Evolutionary conservation across 192 early-diverging fungal species (phyloP).

Genomic region (Piromyces finnis): DNA sequence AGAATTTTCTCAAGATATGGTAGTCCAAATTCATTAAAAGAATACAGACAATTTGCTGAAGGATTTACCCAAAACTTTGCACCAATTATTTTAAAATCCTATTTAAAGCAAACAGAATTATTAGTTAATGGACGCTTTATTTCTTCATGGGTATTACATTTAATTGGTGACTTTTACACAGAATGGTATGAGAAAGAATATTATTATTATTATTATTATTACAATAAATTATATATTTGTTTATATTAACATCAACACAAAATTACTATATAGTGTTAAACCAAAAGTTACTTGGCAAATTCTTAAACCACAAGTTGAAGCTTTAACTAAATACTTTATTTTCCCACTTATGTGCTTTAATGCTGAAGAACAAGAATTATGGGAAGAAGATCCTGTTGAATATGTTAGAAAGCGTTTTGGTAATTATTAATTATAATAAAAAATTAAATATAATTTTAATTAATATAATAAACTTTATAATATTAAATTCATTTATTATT

Average conservation of each 20-base stretch:
- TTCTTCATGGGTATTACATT: slow-evolving; percentile 45
- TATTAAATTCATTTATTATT: slow-evolving; percentile 5
- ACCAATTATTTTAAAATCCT: slow-evolving; percentile 71
- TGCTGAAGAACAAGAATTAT: slow-evolving; percentile 65
- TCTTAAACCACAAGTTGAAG: slow-evolving; percentile 65
- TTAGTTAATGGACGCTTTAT: slow-evolving; percentile 58
- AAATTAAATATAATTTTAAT: too few relatives aligned
- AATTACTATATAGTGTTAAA: slow-evolving; percentile 49
- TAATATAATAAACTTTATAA: too few relatives aligned
- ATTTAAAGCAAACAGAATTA: slow-evolving; percentile 63
- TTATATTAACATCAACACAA: too few relatives aligned
- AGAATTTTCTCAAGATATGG: slow-evolving; percentile 43
- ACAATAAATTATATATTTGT: too few relatives aligned
- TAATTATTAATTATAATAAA: background rate
- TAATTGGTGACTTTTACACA: slow-evolving; percentile 55
- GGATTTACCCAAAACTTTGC: slow-evolving; percentile 78
- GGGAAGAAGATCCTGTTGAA: slow-evolving; percentile 85
- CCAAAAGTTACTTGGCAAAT: slow-evolving; percentile 79
- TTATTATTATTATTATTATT: too few relatives aligned
- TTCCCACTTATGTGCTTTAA: slow-evolving; percentile 87
- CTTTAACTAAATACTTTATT: slow-evolving; percentile 71
- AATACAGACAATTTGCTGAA: slow-evolving; percentile 50
- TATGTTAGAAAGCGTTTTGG: slow-evolving; percentile 63
- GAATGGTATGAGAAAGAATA: slow-evolving; percentile 40
- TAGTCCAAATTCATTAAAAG: slow-evolving; percentile 5